Base-by-base conservation (phyloP, 768 basidiomycete species). In the Lentinula aciculospora region DNA sequence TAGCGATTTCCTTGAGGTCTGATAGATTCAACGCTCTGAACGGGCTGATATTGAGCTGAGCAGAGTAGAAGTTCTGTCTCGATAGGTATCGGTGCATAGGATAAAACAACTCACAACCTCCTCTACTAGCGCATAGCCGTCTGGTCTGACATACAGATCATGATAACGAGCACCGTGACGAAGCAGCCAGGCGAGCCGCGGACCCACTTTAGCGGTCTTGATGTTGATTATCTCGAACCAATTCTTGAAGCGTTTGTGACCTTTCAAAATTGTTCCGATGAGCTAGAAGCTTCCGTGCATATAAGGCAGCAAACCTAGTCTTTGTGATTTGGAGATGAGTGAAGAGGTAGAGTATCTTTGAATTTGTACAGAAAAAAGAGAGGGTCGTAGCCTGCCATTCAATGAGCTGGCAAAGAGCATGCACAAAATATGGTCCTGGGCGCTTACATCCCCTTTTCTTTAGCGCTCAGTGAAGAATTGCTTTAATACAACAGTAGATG, bases 391-490 rank as follows among this genome's bases (percentile, higher is more conserved):
- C 49, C 19, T 31, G 19, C 32, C 49, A 50, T 50, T 31, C 12
- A 50, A 17, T 21, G 29, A 50, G 28, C 29, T 36, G 49, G 49
- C 49, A 31, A 50, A 50, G n/a, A 50, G 49, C 49, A 50, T 50
- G 21, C 32, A 50, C 28, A 6, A 4, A 32, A 15, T 31, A 50
- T 50, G 13, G 15, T 4, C n/a, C 15, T 1, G 2, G 34, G 32
- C 45, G 45, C 45, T 3, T 17, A 42, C 3, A 42, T 3, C n/a
- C n/a, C n/a, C n/a, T n/a, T n/a, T n/a, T n/a, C n/a, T n/a, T n/a
- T n/a, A 48, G 47, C 47, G 47, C 13, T 27, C 17, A 28, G 44
- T n/a, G 37, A 8, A 32, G 8, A 34, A 34, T 39, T 39, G n/a
- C n/a, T n/a, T n/a, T n/a, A n/a, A n/a, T n/a, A n/a, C n/a, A n/a